Evolutionary conservation across 352 stramenopile genomes (phyloP).

Genomic region (Peronospora belbahrii): DNA sequence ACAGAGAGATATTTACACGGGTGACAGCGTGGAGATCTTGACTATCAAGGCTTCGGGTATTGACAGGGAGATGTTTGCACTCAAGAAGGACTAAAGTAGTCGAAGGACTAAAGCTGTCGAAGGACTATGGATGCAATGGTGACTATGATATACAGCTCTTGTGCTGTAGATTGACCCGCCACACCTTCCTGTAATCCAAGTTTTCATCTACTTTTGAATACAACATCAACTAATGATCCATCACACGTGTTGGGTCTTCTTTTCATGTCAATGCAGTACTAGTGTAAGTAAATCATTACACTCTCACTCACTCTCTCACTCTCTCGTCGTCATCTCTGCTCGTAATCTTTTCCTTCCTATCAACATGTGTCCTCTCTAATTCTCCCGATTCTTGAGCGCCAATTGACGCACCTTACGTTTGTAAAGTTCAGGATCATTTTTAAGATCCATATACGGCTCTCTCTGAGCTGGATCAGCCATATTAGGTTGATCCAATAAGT

Average conservation of each 20-base stretch:
- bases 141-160: no score
- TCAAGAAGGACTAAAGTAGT: slow-evolving; percentile 97
- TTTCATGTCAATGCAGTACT: slow-evolving; percentile 2
- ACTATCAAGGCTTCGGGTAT: slow-evolving; percentile 93
- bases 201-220: slow-evolving; percentile 5
- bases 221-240: slow-evolving; percentile 1
- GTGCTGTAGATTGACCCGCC: no score
- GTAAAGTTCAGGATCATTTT: slow-evolving; percentile 87
- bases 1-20: slow-evolving; percentile 98
- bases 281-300: no score
- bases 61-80: slow-evolving; percentile 85
- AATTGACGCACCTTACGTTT: slow-evolving; percentile 78
- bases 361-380: slow-evolving; percentile 22
- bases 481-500: slow-evolving; percentile 83
- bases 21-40: slow-evolving; percentile 96
- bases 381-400: slow-evolving; percentile 81
- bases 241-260: no score
- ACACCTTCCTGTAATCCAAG: no score
- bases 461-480: slow-evolving; percentile 83
- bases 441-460: slow-evolving; percentile 84
- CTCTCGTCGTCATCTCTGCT: no score
- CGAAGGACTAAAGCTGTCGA: no score
- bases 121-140: no score
- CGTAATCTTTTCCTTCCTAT: background rate
- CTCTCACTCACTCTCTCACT: slow-evolving; percentile 1